phyloP scores from a whole-genome alignment of 2,329 filamentous ascomycete species.

The Fusarium sp. region DNA sequence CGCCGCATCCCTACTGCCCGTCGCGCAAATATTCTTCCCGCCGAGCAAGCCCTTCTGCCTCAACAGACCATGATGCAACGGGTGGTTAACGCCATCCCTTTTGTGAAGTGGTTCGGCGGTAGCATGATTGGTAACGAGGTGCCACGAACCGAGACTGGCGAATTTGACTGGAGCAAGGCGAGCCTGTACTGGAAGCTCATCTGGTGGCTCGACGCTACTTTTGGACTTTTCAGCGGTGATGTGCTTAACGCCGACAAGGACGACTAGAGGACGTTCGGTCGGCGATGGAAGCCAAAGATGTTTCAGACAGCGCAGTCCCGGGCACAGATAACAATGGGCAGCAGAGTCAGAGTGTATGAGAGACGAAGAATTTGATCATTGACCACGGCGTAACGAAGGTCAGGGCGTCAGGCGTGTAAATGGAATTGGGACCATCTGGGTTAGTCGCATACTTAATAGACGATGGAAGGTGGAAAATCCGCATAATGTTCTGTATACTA shows the following conservation, averaged over 20 bases:
- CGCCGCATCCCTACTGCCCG: constrained; percentile 75
- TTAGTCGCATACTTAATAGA: constrained; percentile 41
- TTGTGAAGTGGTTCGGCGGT: constrained; percentile 78
- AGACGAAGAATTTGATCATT: constrained; percentile 46
- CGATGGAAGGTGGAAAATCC: constrained; percentile 34
- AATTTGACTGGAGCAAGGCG: constrained; percentile 80
- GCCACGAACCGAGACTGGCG: constrained; percentile 77
- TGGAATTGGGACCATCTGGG: constrained; percentile 29
- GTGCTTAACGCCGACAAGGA: constrained; percentile 70
- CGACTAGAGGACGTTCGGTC: constrained; percentile 56
- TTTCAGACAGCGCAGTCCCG: constrained; percentile 7
- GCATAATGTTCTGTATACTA: constrained; percentile 45
- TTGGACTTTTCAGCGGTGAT: constrained; percentile 70
- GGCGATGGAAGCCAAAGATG: constrained; percentile 19
- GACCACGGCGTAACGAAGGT: constrained; percentile 41
- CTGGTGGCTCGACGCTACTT: constrained; percentile 71
- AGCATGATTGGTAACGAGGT: constrained; percentile 82
- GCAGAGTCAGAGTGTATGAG: constrained; percentile 42
- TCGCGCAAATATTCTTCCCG: constrained; percentile 73
- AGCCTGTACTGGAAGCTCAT: constrained; percentile 77
- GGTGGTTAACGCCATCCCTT: constrained; percentile 73
- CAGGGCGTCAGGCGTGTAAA: constrained; percentile 47
- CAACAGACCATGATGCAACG: constrained; percentile 75
- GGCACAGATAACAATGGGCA: neutral
- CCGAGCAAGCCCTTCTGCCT: constrained; percentile 77